Base-by-base conservation (phyloP, 2,329 filamentous ascomycete species). In the Pezicula carpinea region DNA sequence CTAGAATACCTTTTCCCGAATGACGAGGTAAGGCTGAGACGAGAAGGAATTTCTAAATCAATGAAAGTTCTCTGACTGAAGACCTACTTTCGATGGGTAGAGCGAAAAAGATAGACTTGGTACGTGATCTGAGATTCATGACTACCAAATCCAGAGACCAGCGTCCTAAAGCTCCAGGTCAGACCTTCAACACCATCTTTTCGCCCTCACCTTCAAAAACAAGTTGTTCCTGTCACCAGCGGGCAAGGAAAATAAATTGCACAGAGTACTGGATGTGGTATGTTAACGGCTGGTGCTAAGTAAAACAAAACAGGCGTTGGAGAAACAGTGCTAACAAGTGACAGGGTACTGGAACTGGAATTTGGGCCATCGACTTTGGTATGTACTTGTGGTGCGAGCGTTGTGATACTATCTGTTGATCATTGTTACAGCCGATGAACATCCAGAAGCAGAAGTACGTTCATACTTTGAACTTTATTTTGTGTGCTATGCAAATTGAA, bases 401-500 rank as follows among this genome's bases (percentile, higher is more conserved):
- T 26, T 26, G 23, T 8, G 7, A 8, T 6, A 6, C 23, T 26
- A 26, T 10, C 11, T 3, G 23, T 10, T 26, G 11, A 26, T 26
- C 3, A 2, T 35, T 35, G 3, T 15, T 35, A 32, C 29, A 35
- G 33, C 33, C 33, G 33, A 35, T 35, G 33, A 35, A 18, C 8
- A 35, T 35, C 33, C 33, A 35, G 33, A 35, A 14, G 11, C 60
- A 6, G 39, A 53, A 39, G 60, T 64, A 5, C 54, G 6, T 26
- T 26, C 23, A 26, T 8, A 26, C 23, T n/a, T n/a, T n/a, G n/a
- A n/a, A n/a, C n/a, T n/a, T n/a, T n/a, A n/a, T n/a, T n/a, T n/a
- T n/a, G n/a, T n/a, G 23, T 26, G 6, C 23, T 26, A 26, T 26
- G 2, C 6, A 26, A 26, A 8, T 8, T 26, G 23, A 4, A 10